Evolutionary conservation across 495 filamentous ascomycete species (phyloP), one percentile per base, ranked within the genome.

Genomic region (Neurospora sp.): DNA sequence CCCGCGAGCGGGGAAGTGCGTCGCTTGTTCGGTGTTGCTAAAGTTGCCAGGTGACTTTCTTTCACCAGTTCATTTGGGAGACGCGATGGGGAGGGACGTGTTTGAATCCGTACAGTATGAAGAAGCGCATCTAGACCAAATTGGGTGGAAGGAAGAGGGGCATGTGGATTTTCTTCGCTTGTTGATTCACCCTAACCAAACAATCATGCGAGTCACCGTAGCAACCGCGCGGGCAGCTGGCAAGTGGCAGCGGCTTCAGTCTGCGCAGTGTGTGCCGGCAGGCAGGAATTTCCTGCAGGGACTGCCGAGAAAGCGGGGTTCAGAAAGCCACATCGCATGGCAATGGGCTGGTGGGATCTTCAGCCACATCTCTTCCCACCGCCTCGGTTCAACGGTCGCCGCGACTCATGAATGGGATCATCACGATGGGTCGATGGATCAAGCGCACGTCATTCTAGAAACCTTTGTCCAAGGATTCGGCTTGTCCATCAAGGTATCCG

Each of bases 151-250:
- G 27, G 27, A 17, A 31, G 53, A 65, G 53, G 53, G 53, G 53
- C 53, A 35, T 35, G 53, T 65, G 53, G 27, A 65, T 65, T 65
- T 65, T 65, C 53, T 65, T 35, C 14, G 22, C 14, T 65, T 65
- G 27, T 65, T 65, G 53, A 65, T 65, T 65, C 53, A 40, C 38
- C 20, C 45, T 41, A 42, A 68, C 73, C 39, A 72, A 79, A 79
- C 70, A 74, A 76, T 72, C 71, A 20, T 69, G 27, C 70, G 9
- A 4, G 73, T 79, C 73, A 53, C 74, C 72, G 76, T 73, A 74
- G 75, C 76, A 78, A 79, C 77, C 27, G 53, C 53, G 8, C 0
- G 10, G 22, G 31, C 76, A 72, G 20, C 74, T 78, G 77, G 5
- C 68, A 41, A 14, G 35, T 20, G 7, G 53, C 53, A 65, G 53